These are phyloP conservation scores for Mycena latifolia DNA, from an alignment of 768 basidiomycete genomes.

Conservation along the genomic window DNA sequence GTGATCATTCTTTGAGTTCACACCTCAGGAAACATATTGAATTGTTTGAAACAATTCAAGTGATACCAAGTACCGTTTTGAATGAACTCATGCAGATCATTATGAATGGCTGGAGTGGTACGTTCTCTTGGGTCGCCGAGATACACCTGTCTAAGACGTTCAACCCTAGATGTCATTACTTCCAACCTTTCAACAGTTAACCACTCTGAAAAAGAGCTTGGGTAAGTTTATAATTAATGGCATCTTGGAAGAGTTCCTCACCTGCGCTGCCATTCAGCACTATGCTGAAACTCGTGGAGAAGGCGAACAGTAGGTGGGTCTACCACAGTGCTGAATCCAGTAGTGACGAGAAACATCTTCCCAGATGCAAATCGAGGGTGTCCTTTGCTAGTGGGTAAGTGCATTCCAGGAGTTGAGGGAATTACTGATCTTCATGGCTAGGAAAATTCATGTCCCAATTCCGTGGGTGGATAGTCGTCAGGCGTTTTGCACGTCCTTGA, in stretches of 20 bases:
- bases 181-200: slow-evolving; percentile 2
- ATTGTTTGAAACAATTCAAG: slow-evolving; percentile 4
- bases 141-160: not conserved
- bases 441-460: slow-evolving; percentile 20
- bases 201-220: not conserved
- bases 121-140: not conserved
- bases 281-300: not conserved
- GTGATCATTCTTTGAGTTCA: not conserved
- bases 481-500: slow-evolving; percentile 14
- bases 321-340: not conserved
- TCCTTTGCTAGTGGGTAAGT: slow-evolving; percentile 4
- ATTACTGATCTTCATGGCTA: not conserved
- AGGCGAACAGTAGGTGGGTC: not conserved
- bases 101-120: not conserved
- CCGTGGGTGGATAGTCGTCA: not conserved
- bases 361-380: slow-evolving; percentile 10
- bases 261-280: not conserved
- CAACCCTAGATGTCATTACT: not conserved
- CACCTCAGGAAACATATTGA: slow-evolving; percentile 25
- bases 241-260: not conserved
- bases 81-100: slow-evolving; percentile 5
- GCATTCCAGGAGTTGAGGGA: not conserved
- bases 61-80: not conserved
- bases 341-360: not conserved
- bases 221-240: not conserved